Evolutionary conservation across 2,329 filamentous ascomycete genomes (phyloP).

Genomic region (Hypoxylon sp.): DNA sequence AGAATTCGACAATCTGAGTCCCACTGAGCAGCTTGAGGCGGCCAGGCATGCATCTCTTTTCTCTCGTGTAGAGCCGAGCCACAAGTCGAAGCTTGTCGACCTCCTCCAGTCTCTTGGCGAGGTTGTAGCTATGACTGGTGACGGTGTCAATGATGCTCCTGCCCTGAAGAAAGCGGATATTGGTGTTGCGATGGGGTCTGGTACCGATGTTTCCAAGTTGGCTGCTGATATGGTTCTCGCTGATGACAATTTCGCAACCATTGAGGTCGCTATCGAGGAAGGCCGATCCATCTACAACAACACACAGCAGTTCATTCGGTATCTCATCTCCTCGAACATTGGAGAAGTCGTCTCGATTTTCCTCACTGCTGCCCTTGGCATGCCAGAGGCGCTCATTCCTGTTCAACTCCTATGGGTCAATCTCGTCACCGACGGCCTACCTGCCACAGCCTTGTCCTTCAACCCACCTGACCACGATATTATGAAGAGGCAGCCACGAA

Average conservation of each 20-base stretch:
- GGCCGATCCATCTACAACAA: slow-evolving; percentile 99
- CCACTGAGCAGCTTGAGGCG: slow-evolving; percentile 83
- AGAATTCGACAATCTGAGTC: slow-evolving; percentile 88
- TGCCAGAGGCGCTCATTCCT: slow-evolving; percentile 97
- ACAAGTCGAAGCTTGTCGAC: slow-evolving; percentile 98
- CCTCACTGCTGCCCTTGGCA: slow-evolving; percentile 92
- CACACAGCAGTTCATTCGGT: slow-evolving; percentile 99
- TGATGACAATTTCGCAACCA: slow-evolving; percentile 99
- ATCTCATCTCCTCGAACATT: slow-evolving; percentile 98
- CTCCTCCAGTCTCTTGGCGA: slow-evolving; percentile 92
- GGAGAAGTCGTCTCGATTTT: slow-evolving; percentile 99
- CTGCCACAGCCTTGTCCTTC: slow-evolving; percentile 95
- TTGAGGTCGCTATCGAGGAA: slow-evolving; percentile 95
- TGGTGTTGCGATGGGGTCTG: slow-evolving; percentile 98
- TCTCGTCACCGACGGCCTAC: slow-evolving; percentile 95
- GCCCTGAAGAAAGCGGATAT: slow-evolving; percentile 99
- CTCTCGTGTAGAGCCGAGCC: slow-evolving; percentile 92
- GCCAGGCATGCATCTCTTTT: slow-evolving; percentile 91
- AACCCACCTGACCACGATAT: slow-evolving; percentile 99
- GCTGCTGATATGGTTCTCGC: slow-evolving; percentile 98
- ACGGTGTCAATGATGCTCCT: slow-evolving; percentile 98
- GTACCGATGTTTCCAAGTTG: slow-evolving; percentile 96
- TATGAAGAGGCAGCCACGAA: slow-evolving; percentile 91
- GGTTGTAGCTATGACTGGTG: slow-evolving; percentile 98
- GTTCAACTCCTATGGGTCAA: slow-evolving; percentile 99